Conservation (phyloP, 1,284 basidiomycete species). For the Clitocybe nebularis region DNA sequence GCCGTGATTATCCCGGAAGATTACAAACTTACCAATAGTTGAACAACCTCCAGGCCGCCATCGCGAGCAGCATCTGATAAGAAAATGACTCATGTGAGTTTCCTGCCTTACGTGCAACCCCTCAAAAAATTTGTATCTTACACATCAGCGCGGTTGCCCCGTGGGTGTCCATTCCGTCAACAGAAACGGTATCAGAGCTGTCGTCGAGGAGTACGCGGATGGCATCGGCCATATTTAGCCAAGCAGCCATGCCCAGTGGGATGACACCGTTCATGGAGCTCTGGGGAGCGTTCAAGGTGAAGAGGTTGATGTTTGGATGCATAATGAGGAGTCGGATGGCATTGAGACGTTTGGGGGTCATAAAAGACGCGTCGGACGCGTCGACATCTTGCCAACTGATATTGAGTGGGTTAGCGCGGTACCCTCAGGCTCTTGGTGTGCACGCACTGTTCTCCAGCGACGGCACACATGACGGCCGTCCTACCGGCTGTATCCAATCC, state of each 20-base stretch:
- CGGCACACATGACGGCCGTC: conserved; percentile 59
- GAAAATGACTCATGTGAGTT: conserved; percentile 5
- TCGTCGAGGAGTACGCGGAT: conserved; percentile 57
- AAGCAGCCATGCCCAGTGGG: conserved; percentile 70
- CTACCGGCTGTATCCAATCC: conserved; percentile 53
- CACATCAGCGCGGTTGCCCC: conserved; percentile 78
- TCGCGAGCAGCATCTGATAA: conserved; percentile 67
- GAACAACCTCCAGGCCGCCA: conserved; percentile 57
- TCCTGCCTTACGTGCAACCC: too few species aligned
- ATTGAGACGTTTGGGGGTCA: conserved; percentile 50
- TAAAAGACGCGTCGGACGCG: conserved; percentile 62
- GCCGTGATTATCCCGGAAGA: conserved; percentile 1
- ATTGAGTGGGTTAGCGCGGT: conserved; percentile 6
- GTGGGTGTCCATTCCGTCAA: conserved; percentile 66
- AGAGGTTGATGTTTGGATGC: conserved; percentile 55
- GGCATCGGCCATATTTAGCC: conserved; percentile 58
- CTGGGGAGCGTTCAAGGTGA: conserved; percentile 66
- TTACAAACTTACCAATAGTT: conserved; percentile 48
- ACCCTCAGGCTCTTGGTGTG: conserved; percentile 2
- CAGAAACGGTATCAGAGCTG: conserved; percentile 55
- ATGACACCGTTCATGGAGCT: conserved; percentile 64
- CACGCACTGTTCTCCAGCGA: conserved; percentile 64
- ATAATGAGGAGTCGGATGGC: conserved; percentile 50
- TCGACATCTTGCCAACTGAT: conserved; percentile 61
- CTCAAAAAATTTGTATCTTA: conserved; percentile 35